Base-by-base conservation (phyloP, 345 rosid species). In the Eucalyptus leucophloia region DNA sequence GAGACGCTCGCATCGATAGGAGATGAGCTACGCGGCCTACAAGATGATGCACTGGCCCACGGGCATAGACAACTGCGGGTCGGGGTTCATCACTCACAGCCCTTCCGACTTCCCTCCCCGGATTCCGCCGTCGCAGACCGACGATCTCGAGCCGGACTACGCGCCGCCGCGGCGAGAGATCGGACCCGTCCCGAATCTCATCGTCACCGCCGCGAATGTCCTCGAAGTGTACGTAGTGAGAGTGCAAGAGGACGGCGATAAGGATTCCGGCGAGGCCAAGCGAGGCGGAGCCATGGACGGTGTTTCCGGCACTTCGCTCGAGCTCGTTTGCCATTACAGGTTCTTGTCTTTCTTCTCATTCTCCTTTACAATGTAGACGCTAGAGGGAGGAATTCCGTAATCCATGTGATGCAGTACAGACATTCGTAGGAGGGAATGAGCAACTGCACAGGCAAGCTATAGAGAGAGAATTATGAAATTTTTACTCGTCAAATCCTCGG, bases 1-100 rank as follows among this genome's bases (percentile, higher is more conserved):
- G 34, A 47, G 53, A 86, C 69, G 26, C 72, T 32, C 47, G 28
- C 37, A 49, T 42, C 45, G 4, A 13, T 58, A 50, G 50, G 91
- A 88, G 90, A 97, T 98, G 99, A 98, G 99, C 93, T 98, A 89
- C 96, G 99, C 99, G 54, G 98, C 98, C 80, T 98, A 92, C 94
- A 98, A 98, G 88, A 95, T 96, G 98, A 95, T 98, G 99, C 99
- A 96, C 94, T 95, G 95, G 95, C 98, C 99, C 4, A 97, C 99
- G 87, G 97, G 97, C 89, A 93, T 98, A 89, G 97, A 95, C 92
- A 93, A 91, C 93, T 97, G 98, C 89, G 97, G 94, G 32, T 95
- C 99, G 89, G 99, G 98, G 88, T 97, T 91, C 92, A 81, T 98
- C 93, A 96, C 98, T 15, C 98, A 96, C 91, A 94, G 93, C 88